These are phyloP conservation scores for Hypoxylon sp. DNA, from an alignment of 2,329 filamentous ascomycete species.

Conservation along the genomic window DNA sequence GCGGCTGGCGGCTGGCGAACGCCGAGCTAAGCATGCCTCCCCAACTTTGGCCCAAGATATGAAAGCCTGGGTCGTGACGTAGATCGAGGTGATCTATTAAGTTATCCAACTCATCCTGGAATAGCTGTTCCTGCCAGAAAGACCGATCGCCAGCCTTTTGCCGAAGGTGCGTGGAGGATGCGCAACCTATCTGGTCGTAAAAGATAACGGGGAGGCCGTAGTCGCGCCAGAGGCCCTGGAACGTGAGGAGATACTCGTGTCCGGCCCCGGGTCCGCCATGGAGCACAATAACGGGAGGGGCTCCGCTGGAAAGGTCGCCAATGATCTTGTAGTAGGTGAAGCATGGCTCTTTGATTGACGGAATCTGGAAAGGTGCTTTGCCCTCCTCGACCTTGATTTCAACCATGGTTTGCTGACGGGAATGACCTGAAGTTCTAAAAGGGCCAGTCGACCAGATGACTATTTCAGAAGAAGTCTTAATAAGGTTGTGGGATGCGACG, in stretches of 20 bases:
- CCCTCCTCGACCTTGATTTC: conserved; percentile 11
- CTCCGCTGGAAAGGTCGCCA: conserved; percentile 20
- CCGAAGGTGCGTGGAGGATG: conserved; percentile 31
- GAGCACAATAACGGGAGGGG: conserved; percentile 17
- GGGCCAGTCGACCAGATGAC: too few relatives aligned
- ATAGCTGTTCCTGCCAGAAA: conserved; percentile 31
- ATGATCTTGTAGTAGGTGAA: conserved; percentile 32
- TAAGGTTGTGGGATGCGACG: too few relatives aligned
- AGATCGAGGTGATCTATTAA: conserved; percentile 26
- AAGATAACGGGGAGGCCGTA: conserved; percentile 31
- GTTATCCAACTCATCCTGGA: conserved; percentile 34
- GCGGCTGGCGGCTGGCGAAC: conserved; percentile 23
- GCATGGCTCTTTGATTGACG: conserved; percentile 15
- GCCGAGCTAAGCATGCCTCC: conserved; percentile 31
- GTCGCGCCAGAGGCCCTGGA: conserved; percentile 9
- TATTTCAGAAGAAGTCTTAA: too few relatives aligned
- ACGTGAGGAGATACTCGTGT: conserved; percentile 32
- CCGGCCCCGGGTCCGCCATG: conserved; percentile 36
- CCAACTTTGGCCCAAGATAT: conserved; percentile 35
- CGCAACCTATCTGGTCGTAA: conserved; percentile 38
- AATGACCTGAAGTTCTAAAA: too few relatives aligned
- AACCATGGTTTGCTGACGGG: not conserved
- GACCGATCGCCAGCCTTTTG: conserved; percentile 24
- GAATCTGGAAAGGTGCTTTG: conserved; percentile 18
- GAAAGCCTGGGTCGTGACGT: conserved; percentile 20